Base-by-base conservation (phyloP, 2,329 filamentous ascomycete genomes). In the Arthrobotrys conoides region DNA sequence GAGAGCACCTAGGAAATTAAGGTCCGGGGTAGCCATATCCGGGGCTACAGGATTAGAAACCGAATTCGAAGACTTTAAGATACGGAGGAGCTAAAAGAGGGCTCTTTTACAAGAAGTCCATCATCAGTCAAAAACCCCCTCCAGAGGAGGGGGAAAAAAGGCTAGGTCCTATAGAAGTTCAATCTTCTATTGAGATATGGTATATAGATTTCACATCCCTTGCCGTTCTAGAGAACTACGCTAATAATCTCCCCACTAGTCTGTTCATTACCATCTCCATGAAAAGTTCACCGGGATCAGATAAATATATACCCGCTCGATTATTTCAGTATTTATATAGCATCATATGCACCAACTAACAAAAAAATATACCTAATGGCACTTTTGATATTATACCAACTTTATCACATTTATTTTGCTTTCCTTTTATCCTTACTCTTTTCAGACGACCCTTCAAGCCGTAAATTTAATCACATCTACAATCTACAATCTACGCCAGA, bases 31-130 rank as follows among this genome's bases (percentile, higher is more conserved):
- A 18, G 27, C n/a, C 10, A 59, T 76, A 38, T 44, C 44, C 14
- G 65, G 65, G 5, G 36, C 22, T 38, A 55, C 61, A 5, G 67
- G 73, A 1, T 16, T 77, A n/a, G 73, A 77, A 38, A 71, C 73
- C 0, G 73, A 77, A 48, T 38, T 77, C 41, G 73, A 77, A 16
- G 73, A 77, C 38, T 77, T 77, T 27, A 67, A 63, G 30, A 66
- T 69, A 27, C 66, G 72, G 14, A 53, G 36, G 33, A 30, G 51
- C 27, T 67, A n/a, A 48, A 53, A 14, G 16, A 22, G 9, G 2
- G 6, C n/a, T 20, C 3, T 44, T 36, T 18, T 5, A 14, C 12
- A 36, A 33, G 16, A 12, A 41, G 14, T 41, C 33, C n/a, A 10
- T 36, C 3, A 33, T 27, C 3, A 16, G 22, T 27, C 12, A 16